These are phyloP conservation scores for Massariosphaeria phaeospora DNA, from an alignment of 495 filamentous ascomycete species.

Conservation along the genomic window DNA sequence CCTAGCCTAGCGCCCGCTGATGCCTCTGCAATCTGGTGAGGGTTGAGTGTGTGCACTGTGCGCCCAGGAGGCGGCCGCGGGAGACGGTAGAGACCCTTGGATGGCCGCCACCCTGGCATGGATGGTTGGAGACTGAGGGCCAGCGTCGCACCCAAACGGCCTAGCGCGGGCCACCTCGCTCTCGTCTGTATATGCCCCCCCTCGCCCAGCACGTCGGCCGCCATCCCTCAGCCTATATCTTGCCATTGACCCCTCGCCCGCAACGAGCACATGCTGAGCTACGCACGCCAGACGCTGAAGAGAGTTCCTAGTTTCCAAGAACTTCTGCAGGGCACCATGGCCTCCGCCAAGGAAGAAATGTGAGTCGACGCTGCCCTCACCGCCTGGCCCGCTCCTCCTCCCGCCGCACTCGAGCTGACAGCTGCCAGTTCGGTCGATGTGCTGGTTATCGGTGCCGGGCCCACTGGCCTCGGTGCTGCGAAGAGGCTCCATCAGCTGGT, in stretches of 20 bases:
- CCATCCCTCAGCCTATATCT: conserved; percentile 7
- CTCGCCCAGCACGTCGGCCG: background rate
- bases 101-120: too few species aligned
- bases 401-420: background rate
- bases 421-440: conserved; percentile 78
- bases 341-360: conserved; percentile 47
- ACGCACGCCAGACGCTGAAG: conserved; percentile 43
- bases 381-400: background rate
- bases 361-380: conserved; percentile 37
- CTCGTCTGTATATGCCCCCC: conserved; percentile 9
- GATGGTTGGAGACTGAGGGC: too few species aligned
- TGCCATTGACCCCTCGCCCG: conserved; percentile 12
- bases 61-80: too few species aligned
- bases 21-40: too few species aligned
- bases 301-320: conserved; percentile 58
- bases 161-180: too few species aligned
- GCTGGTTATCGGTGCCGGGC: conserved; percentile 96
- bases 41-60: too few species aligned
- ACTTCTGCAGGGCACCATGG: conserved; percentile 57
- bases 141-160: background rate
- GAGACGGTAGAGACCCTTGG: too few species aligned
- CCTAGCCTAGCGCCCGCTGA: too few species aligned
- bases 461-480: conserved; percentile 92
- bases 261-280: conserved; percentile 29
- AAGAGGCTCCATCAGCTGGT: conserved; percentile 97